Percentiles rank a stretch among this genome's conserved stretches.
Evolutionary conservation across 495 filamentous ascomycete species (phyloP).

Genomic region (Pyrenula massariospora): DNA sequence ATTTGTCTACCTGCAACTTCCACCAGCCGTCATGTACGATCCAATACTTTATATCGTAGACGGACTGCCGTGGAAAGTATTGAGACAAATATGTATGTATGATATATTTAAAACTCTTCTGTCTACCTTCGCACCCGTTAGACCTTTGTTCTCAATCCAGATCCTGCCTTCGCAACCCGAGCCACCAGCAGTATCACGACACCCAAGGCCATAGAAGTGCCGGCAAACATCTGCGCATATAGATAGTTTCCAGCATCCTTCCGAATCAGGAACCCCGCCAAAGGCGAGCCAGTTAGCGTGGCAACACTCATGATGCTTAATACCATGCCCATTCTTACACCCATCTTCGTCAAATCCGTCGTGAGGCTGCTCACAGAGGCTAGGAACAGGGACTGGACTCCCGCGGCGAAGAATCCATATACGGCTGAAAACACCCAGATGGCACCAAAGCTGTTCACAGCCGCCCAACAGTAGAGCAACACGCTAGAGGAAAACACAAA

Average conservation of each 20-base stretch:
- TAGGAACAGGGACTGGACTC: constrained; percentile 51
- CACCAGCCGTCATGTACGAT: too few relatives aligned
- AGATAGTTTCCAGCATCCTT: constrained; percentile 28
- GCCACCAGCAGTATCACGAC: constrained; percentile 19
- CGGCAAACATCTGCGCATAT: constrained; percentile 43
- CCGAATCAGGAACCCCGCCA: constrained; percentile 46
- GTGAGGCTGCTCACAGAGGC: constrained; percentile 42
- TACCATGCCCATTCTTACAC: constrained; percentile 60
- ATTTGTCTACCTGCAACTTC: too few relatives aligned
- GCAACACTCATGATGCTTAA: constrained; percentile 58
- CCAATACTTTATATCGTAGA: too few relatives aligned
- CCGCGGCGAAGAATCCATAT: constrained; percentile 42
- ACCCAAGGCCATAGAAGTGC: constrained; percentile 17
- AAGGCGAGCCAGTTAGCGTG: constrained; percentile 54
- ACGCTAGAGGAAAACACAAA: constrained; percentile 27
- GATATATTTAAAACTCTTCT: not conserved
- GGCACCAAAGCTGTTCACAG: constrained; percentile 26
- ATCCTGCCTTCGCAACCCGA: constrained; percentile 11
- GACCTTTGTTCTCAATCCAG: not conserved
- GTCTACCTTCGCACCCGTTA: not conserved
- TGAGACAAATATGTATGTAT: too few relatives aligned
- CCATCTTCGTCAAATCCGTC: constrained; percentile 47
- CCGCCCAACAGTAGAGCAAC: constrained; percentile 42
- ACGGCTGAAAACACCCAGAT: constrained; percentile 45
- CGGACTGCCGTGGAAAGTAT: too few relatives aligned